phyloP scores from a whole-genome alignment of 1,284 basidiomycete species.

The Athelia psychrophila region DNA sequence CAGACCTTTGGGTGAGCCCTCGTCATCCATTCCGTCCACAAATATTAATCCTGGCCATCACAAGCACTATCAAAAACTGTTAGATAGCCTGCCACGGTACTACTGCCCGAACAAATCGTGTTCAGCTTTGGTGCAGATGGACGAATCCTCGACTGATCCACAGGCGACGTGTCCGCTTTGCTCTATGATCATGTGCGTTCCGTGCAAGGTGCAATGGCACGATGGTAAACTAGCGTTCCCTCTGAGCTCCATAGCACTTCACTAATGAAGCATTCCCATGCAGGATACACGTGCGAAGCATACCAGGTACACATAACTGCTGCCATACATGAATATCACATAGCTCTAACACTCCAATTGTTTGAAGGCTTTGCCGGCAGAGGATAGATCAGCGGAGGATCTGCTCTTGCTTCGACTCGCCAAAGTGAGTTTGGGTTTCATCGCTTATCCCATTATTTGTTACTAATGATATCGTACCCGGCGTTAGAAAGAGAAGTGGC shows the following conservation, averaged over 20 bases:
- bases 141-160: slow-evolving; percentile 31
- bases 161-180: slow-evolving; percentile 35
- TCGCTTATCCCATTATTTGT: too few species aligned
- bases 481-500: slow-evolving; percentile 39
- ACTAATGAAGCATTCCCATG: background rate
- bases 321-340: background rate
- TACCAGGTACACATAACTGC: slow-evolving; percentile 25
- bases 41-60: background rate
- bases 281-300: slow-evolving; percentile 35
- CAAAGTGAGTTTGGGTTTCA: slow-evolving; percentile 19
- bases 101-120: slow-evolving; percentile 40
- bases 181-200: slow-evolving; percentile 29
- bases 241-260: background rate
- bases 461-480: too few species aligned
- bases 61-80: slow-evolving; percentile 35
- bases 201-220: slow-evolving; percentile 36
- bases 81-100: slow-evolving; percentile 33
- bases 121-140: slow-evolving; percentile 33
- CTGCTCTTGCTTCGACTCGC: slow-evolving; percentile 32
- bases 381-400: slow-evolving; percentile 40
- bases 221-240: slow-evolving; percentile 19
- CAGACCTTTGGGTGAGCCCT: slow-evolving; percentile 33
- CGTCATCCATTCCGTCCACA: background rate
- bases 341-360: background rate
- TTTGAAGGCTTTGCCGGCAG: slow-evolving; percentile 32